phyloP scores from a whole-genome alignment of 495 filamentous ascomycete genomes.

The Gamarada debralockiae region DNA sequence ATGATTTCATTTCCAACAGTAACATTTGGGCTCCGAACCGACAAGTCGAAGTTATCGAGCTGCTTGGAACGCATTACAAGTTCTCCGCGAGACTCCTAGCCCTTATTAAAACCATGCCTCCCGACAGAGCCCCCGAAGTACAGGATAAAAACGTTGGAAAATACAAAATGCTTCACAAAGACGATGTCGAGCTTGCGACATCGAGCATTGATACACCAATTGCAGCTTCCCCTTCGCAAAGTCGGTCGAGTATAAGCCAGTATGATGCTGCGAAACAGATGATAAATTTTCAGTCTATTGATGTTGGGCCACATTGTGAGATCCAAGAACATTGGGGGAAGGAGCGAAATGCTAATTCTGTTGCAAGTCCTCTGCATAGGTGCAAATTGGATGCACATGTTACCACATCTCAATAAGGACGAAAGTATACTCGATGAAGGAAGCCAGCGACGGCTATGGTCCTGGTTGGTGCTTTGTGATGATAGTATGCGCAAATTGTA shows the following conservation, averaged over 20 bases:
- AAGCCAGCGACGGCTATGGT: slow-evolving; percentile 46
- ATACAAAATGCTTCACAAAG: background rate
- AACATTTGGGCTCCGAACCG: slow-evolving; percentile 70
- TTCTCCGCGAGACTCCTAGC: slow-evolving; percentile 64
- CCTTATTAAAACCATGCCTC: slow-evolving; percentile 40
- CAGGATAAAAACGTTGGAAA: background rate
- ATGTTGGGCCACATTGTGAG: slow-evolving; percentile 29
- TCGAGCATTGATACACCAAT: slow-evolving; percentile 8
- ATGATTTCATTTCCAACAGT: slow-evolving; percentile 31
- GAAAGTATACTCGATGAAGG: slow-evolving; percentile 11
- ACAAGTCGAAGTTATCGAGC: slow-evolving; percentile 50
- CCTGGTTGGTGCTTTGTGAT: slow-evolving; percentile 78
- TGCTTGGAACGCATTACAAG: slow-evolving; percentile 54
- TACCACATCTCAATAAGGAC: slow-evolving; percentile 27
- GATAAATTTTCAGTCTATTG: slow-evolving; percentile 38
- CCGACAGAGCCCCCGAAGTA: background rate
- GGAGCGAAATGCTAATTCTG: background rate
- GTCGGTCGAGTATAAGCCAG: slow-evolving; percentile 6
- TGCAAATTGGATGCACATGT: slow-evolving; percentile 72
- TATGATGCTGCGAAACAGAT: slow-evolving; percentile 22
- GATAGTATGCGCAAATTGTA: slow-evolving; percentile 49
- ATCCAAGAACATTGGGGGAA: background rate
- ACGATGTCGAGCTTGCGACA: slow-evolving; percentile 10
- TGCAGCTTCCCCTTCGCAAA: background rate
- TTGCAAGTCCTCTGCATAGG: slow-evolving; percentile 70